Evolutionary conservation across 805 yeast species (phyloP).

Genomic region (Candida xiaguanensis): DNA sequence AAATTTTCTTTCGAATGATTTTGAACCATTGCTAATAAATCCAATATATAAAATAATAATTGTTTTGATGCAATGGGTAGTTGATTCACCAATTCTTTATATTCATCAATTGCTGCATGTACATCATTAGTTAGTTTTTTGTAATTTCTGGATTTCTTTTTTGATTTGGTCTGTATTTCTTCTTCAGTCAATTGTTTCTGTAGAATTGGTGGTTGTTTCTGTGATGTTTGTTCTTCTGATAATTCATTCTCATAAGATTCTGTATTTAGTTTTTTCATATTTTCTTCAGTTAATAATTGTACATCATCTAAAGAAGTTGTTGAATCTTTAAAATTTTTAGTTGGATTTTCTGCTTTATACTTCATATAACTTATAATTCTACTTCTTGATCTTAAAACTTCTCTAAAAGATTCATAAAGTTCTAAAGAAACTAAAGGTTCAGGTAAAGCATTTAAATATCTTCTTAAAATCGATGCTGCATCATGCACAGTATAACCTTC

Average conservation of each 20-base stretch:
- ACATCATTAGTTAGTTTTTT: slow-evolving; percentile 62
- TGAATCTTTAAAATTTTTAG: slow-evolving; percentile 11
- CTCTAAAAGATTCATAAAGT: slow-evolving; percentile 73
- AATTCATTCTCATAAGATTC: slow-evolving; percentile 4
- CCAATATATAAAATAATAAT: slow-evolving; percentile 79
- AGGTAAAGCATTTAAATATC: slow-evolving; percentile 82
- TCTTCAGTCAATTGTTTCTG: slow-evolving; percentile 5
- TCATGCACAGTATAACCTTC: slow-evolving; percentile 94
- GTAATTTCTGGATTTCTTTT: slow-evolving; percentile 45
- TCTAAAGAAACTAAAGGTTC: slow-evolving; percentile 87
- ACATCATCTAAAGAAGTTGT: slow-evolving; percentile 13
- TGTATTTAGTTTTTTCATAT: slow-evolving; percentile 26
- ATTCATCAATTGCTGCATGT: slow-evolving; percentile 64
- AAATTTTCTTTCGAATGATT: slow-evolving; percentile 71
- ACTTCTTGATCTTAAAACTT: slow-evolving; percentile 63
- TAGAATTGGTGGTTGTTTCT: neutral
- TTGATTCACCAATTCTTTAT: slow-evolving; percentile 61
- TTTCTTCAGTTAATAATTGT: slow-evolving; percentile 30
- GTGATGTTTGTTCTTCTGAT: neutral
- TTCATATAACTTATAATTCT: slow-evolving; percentile 64
- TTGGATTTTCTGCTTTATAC: slow-evolving; percentile 48
- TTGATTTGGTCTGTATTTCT: slow-evolving; percentile 7
- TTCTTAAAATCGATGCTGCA: slow-evolving; percentile 84
- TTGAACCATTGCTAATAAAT: slow-evolving; percentile 80
- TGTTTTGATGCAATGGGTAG: slow-evolving; percentile 81